Evolutionary conservation across 441 rosid species (phyloP), one percentile per base, ranked within the genome.

Genomic region (Hura crepitans): DNA sequence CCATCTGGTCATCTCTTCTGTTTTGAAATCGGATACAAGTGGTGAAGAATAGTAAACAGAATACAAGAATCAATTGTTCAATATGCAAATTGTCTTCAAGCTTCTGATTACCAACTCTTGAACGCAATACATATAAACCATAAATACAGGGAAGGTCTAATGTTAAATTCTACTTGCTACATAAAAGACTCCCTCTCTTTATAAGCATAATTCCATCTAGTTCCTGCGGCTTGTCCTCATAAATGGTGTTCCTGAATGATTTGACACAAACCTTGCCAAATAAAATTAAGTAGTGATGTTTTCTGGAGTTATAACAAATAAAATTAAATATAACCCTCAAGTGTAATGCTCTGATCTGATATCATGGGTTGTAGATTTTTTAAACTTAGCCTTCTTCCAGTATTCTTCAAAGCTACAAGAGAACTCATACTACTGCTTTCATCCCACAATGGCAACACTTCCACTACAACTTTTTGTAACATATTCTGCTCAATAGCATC

Each of bases 391-490:
- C 80, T 80, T 73, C 77, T 75, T 65, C 70, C 80, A 51, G 85
- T 65, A 70, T 72, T 67, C 39, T 84, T 78, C 71, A 83, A 72
- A 17, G 74, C 75, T 2, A 20, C 45, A 3, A 73, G 45, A 49
- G 74, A 73, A 47, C 57, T 72, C 27, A 50, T 71, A 13, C 73
- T 73, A 6, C 70, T 69, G 61, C 61, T 22, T 61, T 69, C 86
- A 57, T 69, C 74, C 94, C 87, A 92, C 63, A 82, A 37, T 14
- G 97, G 97, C 72, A 87, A 74, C 47, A 90, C 78, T 83, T 92
- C 99, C 69, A 89, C 74, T 5, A 89, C 11, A 22, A 90, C 53
- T 54, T 92, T 95, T 74, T 85, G 93, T 77, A 89, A 60, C 77
- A 80, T 60, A 39, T 82, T 85, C 64, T 85, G 79, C 74, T 84